A percentile compares a stretch with the other conserved stretches of the same genome.
Conservation (phyloP, 352 stramenopile species). For the Phytophthora citrophthora region DNA sequence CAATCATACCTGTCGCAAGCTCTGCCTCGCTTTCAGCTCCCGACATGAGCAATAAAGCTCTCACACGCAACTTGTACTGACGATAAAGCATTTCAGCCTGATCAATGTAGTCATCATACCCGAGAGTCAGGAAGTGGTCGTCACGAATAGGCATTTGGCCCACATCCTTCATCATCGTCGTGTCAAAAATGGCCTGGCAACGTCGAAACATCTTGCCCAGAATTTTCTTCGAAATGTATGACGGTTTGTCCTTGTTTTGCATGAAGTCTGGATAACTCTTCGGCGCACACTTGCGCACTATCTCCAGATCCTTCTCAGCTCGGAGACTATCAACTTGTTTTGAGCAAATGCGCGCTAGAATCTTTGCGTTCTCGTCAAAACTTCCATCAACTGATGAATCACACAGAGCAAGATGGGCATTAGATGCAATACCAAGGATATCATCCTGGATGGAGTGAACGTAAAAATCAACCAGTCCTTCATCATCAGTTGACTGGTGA, state of each 20-base stretch:
- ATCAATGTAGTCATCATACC: conserved; percentile 56
- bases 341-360: conserved; percentile 72
- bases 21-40: conserved; percentile 70
- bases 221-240: conserved; percentile 74
- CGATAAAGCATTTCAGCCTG: conserved; percentile 56
- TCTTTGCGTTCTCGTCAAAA: conserved; percentile 52
- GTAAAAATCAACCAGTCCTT: conserved; percentile 72
- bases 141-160: conserved; percentile 52
- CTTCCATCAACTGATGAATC: conserved; percentile 55
- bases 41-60: conserved; percentile 64
- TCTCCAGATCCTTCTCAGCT: conserved; percentile 58
- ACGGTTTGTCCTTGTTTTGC: conserved; percentile 68
- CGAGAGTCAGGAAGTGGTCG: conserved; percentile 53
- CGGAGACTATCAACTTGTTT: conserved; percentile 75
- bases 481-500: conserved; percentile 46
- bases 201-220: conserved; percentile 80
- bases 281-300: conserved; percentile 56
- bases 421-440: conserved; percentile 79
- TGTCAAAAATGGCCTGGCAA: conserved; percentile 56
- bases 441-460: conserved; percentile 75
- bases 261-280: conserved; percentile 85
- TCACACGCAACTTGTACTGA: conserved; percentile 68
- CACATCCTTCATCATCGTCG: conserved; percentile 42
- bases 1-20: conserved; percentile 77
- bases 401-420: conserved; percentile 75